These are phyloP conservation scores for Lyophyllum semitale DNA, from an alignment of 768 basidiomycete species.

Conservation along the genomic window DNA sequence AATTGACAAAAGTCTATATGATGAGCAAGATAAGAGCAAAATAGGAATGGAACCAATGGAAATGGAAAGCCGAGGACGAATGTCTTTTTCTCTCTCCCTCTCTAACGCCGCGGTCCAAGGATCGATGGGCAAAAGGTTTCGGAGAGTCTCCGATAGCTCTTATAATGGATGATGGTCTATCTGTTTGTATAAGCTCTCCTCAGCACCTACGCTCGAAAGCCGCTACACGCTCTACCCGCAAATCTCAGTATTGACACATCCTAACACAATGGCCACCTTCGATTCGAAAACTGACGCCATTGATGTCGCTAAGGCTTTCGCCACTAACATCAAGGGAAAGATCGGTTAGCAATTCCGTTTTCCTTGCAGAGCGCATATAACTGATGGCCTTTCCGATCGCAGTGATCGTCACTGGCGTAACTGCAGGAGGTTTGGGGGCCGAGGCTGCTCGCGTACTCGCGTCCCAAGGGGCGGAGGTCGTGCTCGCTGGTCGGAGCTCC, in stretches of 20 bases:
- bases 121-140: no score
- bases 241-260: not conserved
- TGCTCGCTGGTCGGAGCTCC: constrained; percentile 7
- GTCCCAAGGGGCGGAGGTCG: constrained; percentile 3
- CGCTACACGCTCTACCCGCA: no score
- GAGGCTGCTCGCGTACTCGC: constrained; percentile 12
- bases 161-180: not conserved
- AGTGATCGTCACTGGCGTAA: constrained; percentile 11
- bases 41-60: not conserved
- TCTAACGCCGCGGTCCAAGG: no score
- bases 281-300: not conserved
- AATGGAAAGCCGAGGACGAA: no score
- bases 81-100: no score
- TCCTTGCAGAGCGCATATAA: not conserved
- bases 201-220: no score
- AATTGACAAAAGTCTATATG: no score
- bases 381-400: not conserved
- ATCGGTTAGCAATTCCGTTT: not conserved
- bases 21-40: no score
- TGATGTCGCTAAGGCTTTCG: constrained; percentile 3
- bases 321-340: constrained; percentile 11
- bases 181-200: no score
- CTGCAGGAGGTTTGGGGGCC: constrained; percentile 7
- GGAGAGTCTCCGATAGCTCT: not conserved
- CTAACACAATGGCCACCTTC: not conserved